Conservation (phyloP, 208 protist genomes). For the Trypanosoma platydactyli region DNA sequence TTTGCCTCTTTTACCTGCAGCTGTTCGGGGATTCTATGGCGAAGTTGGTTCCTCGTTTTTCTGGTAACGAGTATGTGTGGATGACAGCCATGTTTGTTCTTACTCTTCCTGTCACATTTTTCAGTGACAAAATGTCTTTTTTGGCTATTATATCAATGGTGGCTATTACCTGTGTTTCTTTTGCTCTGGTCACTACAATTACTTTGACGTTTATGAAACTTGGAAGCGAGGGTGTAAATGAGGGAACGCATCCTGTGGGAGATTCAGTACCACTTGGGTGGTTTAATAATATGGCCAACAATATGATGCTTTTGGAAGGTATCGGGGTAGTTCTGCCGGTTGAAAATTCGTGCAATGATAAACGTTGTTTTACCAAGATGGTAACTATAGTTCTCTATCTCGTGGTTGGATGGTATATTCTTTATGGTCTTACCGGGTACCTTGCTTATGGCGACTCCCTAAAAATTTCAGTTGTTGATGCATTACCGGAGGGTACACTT, state of each 20-base stretch:
- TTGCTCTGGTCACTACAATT: conserved; percentile 24
- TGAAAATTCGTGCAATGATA: conserved; percentile 29
- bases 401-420: conserved; percentile 24
- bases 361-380: conserved; percentile 24
- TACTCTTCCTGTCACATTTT: conserved; percentile 24
- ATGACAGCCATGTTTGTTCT: conserved; percentile 27
- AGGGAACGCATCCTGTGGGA: conserved; percentile 6
- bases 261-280: conserved; percentile 17
- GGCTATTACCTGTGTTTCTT: conserved; percentile 16
- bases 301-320: conserved; percentile 34
- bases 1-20: conserved; percentile 39
- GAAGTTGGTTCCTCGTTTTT: conserved; percentile 19
- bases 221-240: conserved; percentile 10
- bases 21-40: conserved; percentile 25
- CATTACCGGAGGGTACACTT: conserved; percentile 11
- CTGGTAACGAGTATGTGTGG: conserved; percentile 21
- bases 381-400: conserved; percentile 25
- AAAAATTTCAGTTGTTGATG: conserved; percentile 26
- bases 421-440: conserved; percentile 36
- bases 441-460: conserved; percentile 30
- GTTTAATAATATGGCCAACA: conserved; percentile 39
- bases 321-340: conserved; percentile 39
- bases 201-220: conserved; percentile 18
- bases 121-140: conserved; percentile 21
- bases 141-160: conserved; percentile 24